Evolutionary conservation across 257 asterid genomes (phyloP).

Genomic region (Mitragyna speciosa): DNA sequence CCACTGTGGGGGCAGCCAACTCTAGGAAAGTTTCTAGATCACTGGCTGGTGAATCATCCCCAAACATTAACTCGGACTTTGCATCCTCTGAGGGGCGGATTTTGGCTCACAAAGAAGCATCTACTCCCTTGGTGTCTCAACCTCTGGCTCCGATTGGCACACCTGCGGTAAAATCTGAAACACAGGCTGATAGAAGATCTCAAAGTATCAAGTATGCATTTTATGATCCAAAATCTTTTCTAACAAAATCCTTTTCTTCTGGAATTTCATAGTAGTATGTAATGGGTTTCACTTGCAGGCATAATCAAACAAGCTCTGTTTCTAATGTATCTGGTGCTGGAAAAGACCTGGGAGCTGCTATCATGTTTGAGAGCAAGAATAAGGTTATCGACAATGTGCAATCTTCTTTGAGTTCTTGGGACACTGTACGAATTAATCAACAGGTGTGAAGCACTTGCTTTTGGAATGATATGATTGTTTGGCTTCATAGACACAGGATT

Average conservation of each 20-base stretch:
- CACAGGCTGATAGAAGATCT: slow-evolving; percentile 38
- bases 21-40: slow-evolving; percentile 37
- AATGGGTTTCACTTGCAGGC: slow-evolving; percentile 43
- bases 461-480: slow-evolving; percentile 14
- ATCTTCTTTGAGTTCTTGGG: slow-evolving; percentile 46
- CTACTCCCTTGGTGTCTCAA: slow-evolving; percentile 44
- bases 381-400: slow-evolving; percentile 36
- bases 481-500: not conserved
- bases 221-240: slow-evolving; percentile 13
- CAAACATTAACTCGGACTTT: slow-evolving; percentile 35
- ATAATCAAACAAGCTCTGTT: slow-evolving; percentile 40
- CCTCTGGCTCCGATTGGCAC: slow-evolving; percentile 68
- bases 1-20: slow-evolving; percentile 41
- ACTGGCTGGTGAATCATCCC: slow-evolving; percentile 42
- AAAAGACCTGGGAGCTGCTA: slow-evolving; percentile 43
- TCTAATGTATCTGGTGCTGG: slow-evolving; percentile 44
- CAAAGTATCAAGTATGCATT: slow-evolving; percentile 46
- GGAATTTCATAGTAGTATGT: slow-evolving; percentile 15
- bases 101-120: slow-evolving; percentile 41
- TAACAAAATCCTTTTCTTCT: slow-evolving; percentile 1
- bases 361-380: slow-evolving; percentile 59
- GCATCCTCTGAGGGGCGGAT: slow-evolving; percentile 45
- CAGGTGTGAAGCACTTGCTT: slow-evolving; percentile 29
- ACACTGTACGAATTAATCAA: slow-evolving; percentile 39
- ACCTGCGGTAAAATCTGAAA: slow-evolving; percentile 55